Percentiles rank a stretch among this genome's conserved stretches.
Evolutionary conservation across 148 eudicot species (phyloP).

Genomic region (Silene latifolia): DNA sequence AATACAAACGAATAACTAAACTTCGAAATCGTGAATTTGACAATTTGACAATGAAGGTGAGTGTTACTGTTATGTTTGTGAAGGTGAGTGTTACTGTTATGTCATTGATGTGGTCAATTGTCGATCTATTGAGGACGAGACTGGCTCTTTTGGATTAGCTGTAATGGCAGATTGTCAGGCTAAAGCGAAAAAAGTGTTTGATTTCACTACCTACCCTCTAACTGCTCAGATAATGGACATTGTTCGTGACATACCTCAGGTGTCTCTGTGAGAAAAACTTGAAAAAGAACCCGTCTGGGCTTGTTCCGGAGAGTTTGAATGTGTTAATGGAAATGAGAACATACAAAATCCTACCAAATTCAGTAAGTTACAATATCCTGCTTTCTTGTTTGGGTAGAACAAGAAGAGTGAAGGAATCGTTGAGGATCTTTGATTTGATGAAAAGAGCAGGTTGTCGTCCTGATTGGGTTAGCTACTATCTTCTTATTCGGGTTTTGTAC

Average conservation of each 20-base stretch:
- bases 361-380: conserved; percentile 47
- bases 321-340: conserved; percentile 64
- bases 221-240: too few species aligned
- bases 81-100: too few species aligned
- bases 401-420: conserved; percentile 57
- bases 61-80: too few species aligned
- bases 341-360: conserved; percentile 39
- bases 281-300: conserved; percentile 51
- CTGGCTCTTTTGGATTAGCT: not conserved
- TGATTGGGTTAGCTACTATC: conserved; percentile 57
- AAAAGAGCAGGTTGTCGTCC: conserved; percentile 47
- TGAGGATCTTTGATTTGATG: conserved; percentile 39
- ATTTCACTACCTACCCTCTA: too few species aligned
- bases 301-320: conserved; percentile 61
- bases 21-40: too few species aligned
- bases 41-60: too few species aligned
- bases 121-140: not conserved
- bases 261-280: conserved; percentile 58
- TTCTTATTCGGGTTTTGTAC: conserved; percentile 51
- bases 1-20: too few species aligned
- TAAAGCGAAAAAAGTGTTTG: too few species aligned
- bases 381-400: conserved; percentile 53
- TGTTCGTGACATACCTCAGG: conserved; percentile 35
- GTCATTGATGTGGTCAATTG: not conserved
- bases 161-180: not conserved